These are phyloP conservation scores for sweet orange (Citrus sinensis) DNA, from an alignment of 345 rosid species.

Conservation along the genomic window DVS_A1.0 CM039166.1:20817001-20817500, in stretches of 20 bases:
- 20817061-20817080: conserved; percentile 65
- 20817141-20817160: conserved; percentile 66
- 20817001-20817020: conserved; percentile 81
- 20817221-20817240: not conserved
- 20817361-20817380: not conserved
- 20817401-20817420: not conserved
- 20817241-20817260: not conserved
- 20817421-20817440: not conserved
- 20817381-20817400: not conserved
- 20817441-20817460: not conserved
- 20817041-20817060: conserved; percentile 68
- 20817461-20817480: not conserved
- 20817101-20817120: conserved; percentile 93
- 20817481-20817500: not conserved
- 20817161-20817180: conserved; percentile 19
- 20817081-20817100: conserved; percentile 79
- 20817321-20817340: not conserved
- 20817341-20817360: not conserved
- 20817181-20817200: not conserved
- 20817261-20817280: not conserved
- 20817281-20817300: not conserved
- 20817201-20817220: not conserved
- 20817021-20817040: conserved; percentile 42
- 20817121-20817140: conserved; percentile 67
- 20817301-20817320: not conserved